Conservation (phyloP, 257 asterid species). For the Jacaranda mimosifolia region DNA sequence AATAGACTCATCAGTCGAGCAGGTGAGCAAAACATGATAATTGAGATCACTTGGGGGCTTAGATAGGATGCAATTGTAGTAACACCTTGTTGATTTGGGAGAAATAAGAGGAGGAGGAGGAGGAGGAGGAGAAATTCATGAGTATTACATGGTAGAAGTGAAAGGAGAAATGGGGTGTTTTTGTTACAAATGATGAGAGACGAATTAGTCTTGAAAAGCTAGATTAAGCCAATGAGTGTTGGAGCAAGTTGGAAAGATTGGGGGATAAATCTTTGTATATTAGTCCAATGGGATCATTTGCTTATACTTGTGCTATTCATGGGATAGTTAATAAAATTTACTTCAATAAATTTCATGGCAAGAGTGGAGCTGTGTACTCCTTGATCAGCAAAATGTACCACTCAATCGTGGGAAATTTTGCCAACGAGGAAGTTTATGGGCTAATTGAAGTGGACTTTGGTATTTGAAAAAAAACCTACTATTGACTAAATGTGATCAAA, state of each 20-base stretch:
- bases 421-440: conserved; percentile 8
- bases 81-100: not conserved
- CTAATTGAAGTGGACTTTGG: not conserved
- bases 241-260: conserved; percentile 10
- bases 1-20: not conserved
- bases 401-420: not conserved
- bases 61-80: not conserved
- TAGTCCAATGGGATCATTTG: conserved; percentile 5
- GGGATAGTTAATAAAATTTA: conserved; percentile 31
- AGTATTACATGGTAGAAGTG: not conserved
- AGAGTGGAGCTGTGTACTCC: conserved; percentile 22
- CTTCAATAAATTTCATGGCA: conserved; percentile 9
- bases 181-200: not conserved
- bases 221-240: not conserved
- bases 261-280: conserved; percentile 25
- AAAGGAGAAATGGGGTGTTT: conserved; percentile 17
- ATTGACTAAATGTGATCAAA: not conserved
- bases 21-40: not conserved
- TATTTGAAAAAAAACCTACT: conserved; percentile 1
- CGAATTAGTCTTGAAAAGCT: not conserved
- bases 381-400: conserved; percentile 7
- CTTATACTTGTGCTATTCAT: not conserved
- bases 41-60: not conserved
- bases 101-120: not conserved
- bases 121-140: not conserved